These are phyloP conservation scores for Microthyrium microscopicum DNA, from an alignment of 2,329 filamentous ascomycete genomes.

Conservation along the genomic window DNA sequence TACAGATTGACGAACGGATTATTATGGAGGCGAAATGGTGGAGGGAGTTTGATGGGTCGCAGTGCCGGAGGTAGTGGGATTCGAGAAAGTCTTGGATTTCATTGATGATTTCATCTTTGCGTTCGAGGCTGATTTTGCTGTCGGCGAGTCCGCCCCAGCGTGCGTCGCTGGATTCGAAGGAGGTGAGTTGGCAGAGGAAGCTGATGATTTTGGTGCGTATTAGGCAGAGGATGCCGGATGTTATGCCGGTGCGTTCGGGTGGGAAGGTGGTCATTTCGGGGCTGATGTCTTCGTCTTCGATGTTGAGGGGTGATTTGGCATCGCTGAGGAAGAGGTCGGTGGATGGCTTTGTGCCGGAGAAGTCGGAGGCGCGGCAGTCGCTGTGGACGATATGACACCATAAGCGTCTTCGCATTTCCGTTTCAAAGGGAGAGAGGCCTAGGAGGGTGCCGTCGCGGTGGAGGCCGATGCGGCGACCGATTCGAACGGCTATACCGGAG, in stretches of 20 bases:
- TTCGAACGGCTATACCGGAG: constrained; percentile 11
- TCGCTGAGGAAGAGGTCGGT: constrained; percentile 15
- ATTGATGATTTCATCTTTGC: no score
- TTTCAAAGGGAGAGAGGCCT: constrained; percentile 17
- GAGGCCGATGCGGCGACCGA: constrained; percentile 13
- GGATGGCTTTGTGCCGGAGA: neutral
- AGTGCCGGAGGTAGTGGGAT: constrained; percentile 9
- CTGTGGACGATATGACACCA: constrained; percentile 13
- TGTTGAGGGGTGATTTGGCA: constrained; percentile 32
- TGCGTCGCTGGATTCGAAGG: neutral
- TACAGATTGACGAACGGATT: constrained; percentile 9
- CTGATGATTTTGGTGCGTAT: constrained; percentile 26
- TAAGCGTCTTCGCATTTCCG: constrained; percentile 17
- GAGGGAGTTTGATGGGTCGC: constrained; percentile 10
- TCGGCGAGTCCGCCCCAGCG: neutral
- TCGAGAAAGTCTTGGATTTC: constrained; percentile 15
- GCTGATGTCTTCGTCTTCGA: constrained; percentile 34
- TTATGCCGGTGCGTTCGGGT: constrained; percentile 21
- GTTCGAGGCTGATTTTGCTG: neutral
- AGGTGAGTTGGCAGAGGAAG: constrained; percentile 21
- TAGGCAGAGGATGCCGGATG: constrained; percentile 33
- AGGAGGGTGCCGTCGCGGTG: constrained; percentile 14
- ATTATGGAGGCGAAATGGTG: constrained; percentile 10
- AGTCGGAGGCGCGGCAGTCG: neutral
- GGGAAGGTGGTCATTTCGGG: constrained; percentile 28